Base-by-base conservation (phyloP, 140 eudicot species). In the Bidens hawaiensis region DNA sequence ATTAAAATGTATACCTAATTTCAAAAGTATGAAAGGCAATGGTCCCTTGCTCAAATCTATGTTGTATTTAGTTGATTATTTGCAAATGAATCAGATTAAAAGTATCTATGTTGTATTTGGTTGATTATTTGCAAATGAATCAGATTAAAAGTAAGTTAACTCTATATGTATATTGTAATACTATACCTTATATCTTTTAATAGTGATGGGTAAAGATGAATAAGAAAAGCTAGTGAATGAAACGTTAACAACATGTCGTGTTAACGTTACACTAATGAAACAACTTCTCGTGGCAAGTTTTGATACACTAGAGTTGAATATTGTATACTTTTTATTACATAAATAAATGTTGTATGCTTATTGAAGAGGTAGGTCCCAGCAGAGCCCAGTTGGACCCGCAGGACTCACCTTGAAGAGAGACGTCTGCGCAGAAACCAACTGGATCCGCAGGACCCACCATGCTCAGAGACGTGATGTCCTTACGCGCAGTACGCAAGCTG, bases 11-110 rank as follows among this genome's bases (percentile, higher is more conserved):
- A 21, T 50, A 22, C 57, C 30, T 9, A 50, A 50, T 22, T 21
- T 11, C 15, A 4, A 21, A 48, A 48, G 28, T 48, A 50, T 22
- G 57, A 21, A 50, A 50, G 15, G 16, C 57, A 22, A 50, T 50
- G 30, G 57, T 50, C 57, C 57, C 57, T 50, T 50, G 57, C 57
- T 21, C 17, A 22, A 50, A 50, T 50, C 57, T 50, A 21, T 50
- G 26, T 21, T 22, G 57, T 34, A 34, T 58, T 3, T 34, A 47
- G 18, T 33, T 58, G 10, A 33, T 16, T 58, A 58, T 61, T 43
- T 21, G 25, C 27, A 50, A 41, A 22, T 31, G 10, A 13, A 16
- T 14, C 21, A n/a, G n/a, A n/a, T n/a, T n/a, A n/a, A n/a, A n/a
- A n/a, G n/a, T n/a, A 50, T 50, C 57, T 50, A 21, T 50, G 26